Conservation (phyloP, 1,139 yeast species). For the Geotrichum macrosporum region DNA sequence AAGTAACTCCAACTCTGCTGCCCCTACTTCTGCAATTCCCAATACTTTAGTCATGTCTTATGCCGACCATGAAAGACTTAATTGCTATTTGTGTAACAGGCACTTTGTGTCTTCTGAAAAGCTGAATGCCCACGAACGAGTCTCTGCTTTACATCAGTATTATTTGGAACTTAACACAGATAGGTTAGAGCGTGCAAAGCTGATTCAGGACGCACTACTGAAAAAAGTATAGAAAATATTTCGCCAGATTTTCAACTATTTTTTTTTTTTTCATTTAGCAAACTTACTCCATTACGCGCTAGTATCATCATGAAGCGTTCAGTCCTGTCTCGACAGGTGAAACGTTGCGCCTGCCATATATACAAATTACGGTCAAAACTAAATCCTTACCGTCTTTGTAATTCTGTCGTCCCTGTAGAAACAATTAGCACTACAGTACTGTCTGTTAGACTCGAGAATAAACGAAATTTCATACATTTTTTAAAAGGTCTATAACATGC, state of each 20-base stretch:
- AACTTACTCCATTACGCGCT: too few relatives aligned
- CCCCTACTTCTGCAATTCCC: background rate
- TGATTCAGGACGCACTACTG: background rate
- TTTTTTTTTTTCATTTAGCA: too few relatives aligned
- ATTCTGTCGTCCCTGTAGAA: too few relatives aligned
- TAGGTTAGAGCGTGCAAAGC: background rate
- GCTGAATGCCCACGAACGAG: constrained; percentile 15
- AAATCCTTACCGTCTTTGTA: too few relatives aligned
- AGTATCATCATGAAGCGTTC: too few relatives aligned
- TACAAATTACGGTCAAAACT: too few relatives aligned
- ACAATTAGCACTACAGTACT: too few relatives aligned
- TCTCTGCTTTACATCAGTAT: constrained; percentile 10
- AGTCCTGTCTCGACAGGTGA: too few relatives aligned
- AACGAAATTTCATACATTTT: too few relatives aligned
- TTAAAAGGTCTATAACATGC: constrained; percentile 9
- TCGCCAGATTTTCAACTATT: too few relatives aligned
- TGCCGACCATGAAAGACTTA: constrained; percentile 14
- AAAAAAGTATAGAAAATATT: background rate
- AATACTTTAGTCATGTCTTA: constrained; percentile 6
- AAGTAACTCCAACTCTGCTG: background rate
- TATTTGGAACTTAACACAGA: constrained; percentile 6
- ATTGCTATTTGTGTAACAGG: constrained; percentile 16
- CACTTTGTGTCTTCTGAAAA: constrained; percentile 17
- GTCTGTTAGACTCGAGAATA: too few relatives aligned
- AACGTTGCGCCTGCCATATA: too few relatives aligned